These are phyloP conservation scores for Russula dissimulans DNA, from an alignment of 768 basidiomycete genomes.

Conservation along the genomic window DNA sequence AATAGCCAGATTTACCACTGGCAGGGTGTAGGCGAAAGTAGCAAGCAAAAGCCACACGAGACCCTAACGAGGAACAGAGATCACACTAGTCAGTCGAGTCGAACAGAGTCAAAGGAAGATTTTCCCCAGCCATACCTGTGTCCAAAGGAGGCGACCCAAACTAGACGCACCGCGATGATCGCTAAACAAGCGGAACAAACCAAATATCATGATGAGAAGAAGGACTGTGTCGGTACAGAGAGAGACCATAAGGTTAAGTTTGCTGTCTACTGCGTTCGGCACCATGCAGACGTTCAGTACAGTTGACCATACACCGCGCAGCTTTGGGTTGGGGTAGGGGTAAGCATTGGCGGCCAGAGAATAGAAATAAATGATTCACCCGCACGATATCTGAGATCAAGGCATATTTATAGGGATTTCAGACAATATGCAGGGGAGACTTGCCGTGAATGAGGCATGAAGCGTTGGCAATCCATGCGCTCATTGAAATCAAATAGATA, in stretches of 20 bases:
- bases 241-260: background rate
- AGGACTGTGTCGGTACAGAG: background rate
- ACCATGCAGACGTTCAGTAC: background rate
- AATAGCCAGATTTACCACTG: background rate
- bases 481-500: background rate
- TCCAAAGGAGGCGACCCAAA: background rate
- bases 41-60: background rate
- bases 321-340: background rate
- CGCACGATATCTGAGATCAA: background rate
- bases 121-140: background rate
- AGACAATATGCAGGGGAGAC: background rate
- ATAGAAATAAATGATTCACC: background rate
- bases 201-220: background rate
- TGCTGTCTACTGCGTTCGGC: background rate
- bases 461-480: background rate
- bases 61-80: background rate
- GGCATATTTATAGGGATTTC: background rate
- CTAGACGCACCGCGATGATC: background rate
- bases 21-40: background rate
- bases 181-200: background rate
- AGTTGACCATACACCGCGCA: background rate
- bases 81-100: background rate
- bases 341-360: background rate
- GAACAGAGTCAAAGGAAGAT: background rate
- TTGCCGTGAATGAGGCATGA: background rate